Base-by-base conservation (phyloP, 371 early-diverging fungal genomes). In the Furculomyces boomerangus region DNA sequence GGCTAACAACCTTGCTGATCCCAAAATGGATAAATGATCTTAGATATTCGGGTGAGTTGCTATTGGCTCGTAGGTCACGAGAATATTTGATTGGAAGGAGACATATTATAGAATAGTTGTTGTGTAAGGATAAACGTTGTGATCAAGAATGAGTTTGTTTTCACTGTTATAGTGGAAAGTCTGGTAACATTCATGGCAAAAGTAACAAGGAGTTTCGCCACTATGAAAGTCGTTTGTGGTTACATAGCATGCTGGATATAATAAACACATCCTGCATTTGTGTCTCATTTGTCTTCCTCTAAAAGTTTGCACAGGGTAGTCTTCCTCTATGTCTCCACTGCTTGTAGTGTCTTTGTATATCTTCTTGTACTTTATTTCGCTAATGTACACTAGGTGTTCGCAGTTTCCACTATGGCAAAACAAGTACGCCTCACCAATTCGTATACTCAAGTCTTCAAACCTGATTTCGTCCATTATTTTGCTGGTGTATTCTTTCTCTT, bases 331-430 rank as follows among this genome's bases (percentile, higher is more conserved):
- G 35, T 10, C 35, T 35, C 35, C 7, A 35, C 35, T 35, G 16
- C 35, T 35, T 35, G 35, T 7, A 35, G 16, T 16, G 35, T 35
- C 10, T 35, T 7, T 10, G 35, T 16, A 10, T 35, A 16, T 16
- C 7, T 7, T 7, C 35, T 7, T 10, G 16, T 35, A 35, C 35
- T 10, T 62, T 13, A 84, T 53, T 57, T 80, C 81, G 14, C 69
- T 67, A 27, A 88, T 67, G 58, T 77, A 67, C 25, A 86, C 48
- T 41, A 81, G 61, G 55, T 88, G 87, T 53, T 87, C 79, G 55
- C 88, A 88, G 43, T 71, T 65, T 27, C 80, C 79, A 58, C 83
- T 81, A 60, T 87, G 88, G 1, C 74, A 64, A 50, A 84, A 80
- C 5, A 72, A 60, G 55, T 81, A 84, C 2, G 84, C 81, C 41